Conservation (phyloP, 75 land plant genomes). For the Ceratopteris richardii region DNA sequence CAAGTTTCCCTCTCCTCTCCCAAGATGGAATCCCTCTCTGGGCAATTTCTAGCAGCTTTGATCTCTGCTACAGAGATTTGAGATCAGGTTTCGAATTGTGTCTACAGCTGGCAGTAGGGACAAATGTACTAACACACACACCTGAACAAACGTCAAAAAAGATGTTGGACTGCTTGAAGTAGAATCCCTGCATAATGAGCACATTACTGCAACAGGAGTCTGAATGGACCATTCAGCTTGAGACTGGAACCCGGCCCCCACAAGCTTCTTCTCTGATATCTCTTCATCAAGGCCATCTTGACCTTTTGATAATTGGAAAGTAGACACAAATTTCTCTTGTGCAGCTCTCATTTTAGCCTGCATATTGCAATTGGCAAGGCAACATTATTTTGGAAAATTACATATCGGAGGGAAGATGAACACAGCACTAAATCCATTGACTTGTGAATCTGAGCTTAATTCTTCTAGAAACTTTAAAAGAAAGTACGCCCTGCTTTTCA, state of each 20-base stretch:
- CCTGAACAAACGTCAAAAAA: slow-evolving; percentile 78
- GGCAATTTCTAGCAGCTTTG: slow-evolving; percentile 58
- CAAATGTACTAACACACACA: too few species aligned
- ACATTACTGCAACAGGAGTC: slow-evolving; percentile 27
- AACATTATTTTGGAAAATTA: too few species aligned
- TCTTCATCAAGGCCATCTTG: slow-evolving; percentile 13
- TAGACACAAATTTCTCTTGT: slow-evolving; percentile 72
- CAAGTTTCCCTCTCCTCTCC: slow-evolving; percentile 35
- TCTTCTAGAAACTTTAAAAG: too few species aligned
- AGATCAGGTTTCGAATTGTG: too few species aligned
- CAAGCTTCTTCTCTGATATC: background rate
- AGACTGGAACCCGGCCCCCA: background rate
- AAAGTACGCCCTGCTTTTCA: too few species aligned
- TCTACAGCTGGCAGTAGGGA: too few species aligned
- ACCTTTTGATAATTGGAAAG: slow-evolving; percentile 20
- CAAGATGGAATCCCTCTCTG: slow-evolving; percentile 64
- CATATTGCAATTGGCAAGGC: too few species aligned
- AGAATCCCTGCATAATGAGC: slow-evolving; percentile 79
- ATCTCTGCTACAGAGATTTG: slow-evolving; percentile 84
- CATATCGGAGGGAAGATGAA: too few species aligned
- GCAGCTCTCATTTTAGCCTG: slow-evolving; percentile 94
- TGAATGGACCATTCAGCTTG: slow-evolving; percentile 20
- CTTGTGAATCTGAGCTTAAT: too few species aligned
- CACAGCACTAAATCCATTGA: too few species aligned
- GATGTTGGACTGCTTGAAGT: slow-evolving; percentile 54